Evolutionary conservation across 345 rosid species (phyloP), one percentile per base, ranked within the genome.

Genomic region (Citrus medica): DNA sequence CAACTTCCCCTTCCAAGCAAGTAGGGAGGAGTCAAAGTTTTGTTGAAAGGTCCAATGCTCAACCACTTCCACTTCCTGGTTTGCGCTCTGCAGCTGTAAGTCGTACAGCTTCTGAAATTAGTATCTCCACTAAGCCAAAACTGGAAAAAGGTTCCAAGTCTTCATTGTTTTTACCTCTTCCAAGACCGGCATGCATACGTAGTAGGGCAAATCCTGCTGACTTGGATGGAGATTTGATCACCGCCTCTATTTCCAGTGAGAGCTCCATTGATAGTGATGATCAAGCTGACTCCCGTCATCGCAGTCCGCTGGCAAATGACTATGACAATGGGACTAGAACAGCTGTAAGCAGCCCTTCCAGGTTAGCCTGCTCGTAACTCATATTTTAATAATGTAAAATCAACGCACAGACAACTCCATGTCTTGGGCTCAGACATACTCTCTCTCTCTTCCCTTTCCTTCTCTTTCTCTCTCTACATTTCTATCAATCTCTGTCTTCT

Each of bases 41-140:
- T 80, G 67, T 68, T 46, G 89, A 81, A 62, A 84, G 89, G 82
- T 75, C 87, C 68, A 83, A 55, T 80, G 88, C 91, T 40, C 93
- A 88, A 56, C 93, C 93, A 17, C 93, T 90, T 73, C 93, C 93
- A 10, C 84, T 88, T 78, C 91, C 93, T 68, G 85, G 79, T 59
- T 61, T 73, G 71, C 81, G 68, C 65, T 79, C 82, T 68, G 86
- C 80, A 70, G 65, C 76, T 71, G 80, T 86, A 55, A 81, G 74
- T 59, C 86, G 80, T 25, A 86, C 88, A 46, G 84, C 85, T 81
- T 86, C 91, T 76, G 90, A 79, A 67, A 80, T 86, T 67, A 67
- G 83, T 63, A 73, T 83, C 55, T 72, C 88, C 21, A 14, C 79
- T 22, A 90, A 86, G 76, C 83, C 79, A 1, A 82, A 81, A 65